A percentile compares a stretch with the other conserved stretches of the same genome.
These are phyloP conservation scores for Colletotrichum camelliae DNA, from an alignment of 2,329 filamentous ascomycete species.

Conservation along the genomic window DNA sequence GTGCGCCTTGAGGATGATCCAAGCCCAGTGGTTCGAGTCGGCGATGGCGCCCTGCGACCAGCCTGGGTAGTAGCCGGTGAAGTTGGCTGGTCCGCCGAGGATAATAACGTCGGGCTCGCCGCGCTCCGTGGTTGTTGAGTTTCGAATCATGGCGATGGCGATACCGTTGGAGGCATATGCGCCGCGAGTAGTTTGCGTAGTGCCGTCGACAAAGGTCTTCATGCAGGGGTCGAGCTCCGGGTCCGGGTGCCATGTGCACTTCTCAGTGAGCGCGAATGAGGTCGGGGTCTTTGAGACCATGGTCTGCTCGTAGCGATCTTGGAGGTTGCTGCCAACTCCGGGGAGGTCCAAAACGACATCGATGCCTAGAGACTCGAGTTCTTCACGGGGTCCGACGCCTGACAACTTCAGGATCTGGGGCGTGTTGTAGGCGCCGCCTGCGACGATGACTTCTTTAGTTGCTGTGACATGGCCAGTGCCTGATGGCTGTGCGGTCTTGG, in stretches of 20 bases:
- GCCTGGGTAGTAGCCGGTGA: neutral
- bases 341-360: neutral
- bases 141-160: neutral
- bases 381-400: neutral
- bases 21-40: neutral
- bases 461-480: neutral
- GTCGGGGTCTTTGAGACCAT: neutral
- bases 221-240: neutral
- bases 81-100: neutral
- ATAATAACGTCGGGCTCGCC: neutral
- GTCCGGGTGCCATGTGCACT: neutral
- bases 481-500: neutral
- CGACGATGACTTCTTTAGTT: neutral
- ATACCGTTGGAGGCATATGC: neutral
- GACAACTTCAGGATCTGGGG: neutral
- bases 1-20: neutral
- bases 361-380: neutral
- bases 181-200: neutral
- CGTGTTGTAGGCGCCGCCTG: neutral
- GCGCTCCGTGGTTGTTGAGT: neutral
- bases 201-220: neutral
- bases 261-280: neutral
- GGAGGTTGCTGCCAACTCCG: neutral
- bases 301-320: neutral
- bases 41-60: neutral